Evolutionary conservation across 1,139 yeast species (phyloP).

Genomic region (Zygotorulaspora mrakii): DNA sequence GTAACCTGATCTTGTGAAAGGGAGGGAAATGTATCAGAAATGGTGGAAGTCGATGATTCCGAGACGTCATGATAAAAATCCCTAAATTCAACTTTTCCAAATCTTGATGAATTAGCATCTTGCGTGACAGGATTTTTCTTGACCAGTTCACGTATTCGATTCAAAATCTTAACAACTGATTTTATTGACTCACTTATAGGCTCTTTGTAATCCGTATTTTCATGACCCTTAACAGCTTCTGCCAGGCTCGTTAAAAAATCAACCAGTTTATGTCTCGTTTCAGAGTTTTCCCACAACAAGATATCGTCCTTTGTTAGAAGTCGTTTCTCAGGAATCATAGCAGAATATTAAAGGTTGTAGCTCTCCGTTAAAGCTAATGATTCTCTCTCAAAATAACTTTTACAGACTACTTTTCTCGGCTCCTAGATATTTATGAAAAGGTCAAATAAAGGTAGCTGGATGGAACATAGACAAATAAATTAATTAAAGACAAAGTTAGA

Average conservation of each 20-base stretch:
- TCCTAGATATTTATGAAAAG: too few species aligned
- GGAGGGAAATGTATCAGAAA: slow-evolving; percentile 24
- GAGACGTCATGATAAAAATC: slow-evolving; percentile 74
- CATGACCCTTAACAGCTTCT: slow-evolving; percentile 60
- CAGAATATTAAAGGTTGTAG: background rate
- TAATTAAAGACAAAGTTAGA: too few species aligned
- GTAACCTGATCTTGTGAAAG: slow-evolving; percentile 27
- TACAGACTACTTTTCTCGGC: too few species aligned
- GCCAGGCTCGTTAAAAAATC: slow-evolving; percentile 59
- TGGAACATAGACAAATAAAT: too few species aligned
- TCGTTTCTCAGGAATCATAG: slow-evolving; percentile 47
- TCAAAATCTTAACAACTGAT: slow-evolving; percentile 43
- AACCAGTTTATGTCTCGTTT: slow-evolving; percentile 49
- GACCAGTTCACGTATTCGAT: slow-evolving; percentile 45
- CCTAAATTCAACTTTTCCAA: slow-evolving; percentile 86
- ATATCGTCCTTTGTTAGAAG: slow-evolving; percentile 61
- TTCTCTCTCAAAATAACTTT: background rate
- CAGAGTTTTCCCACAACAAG: slow-evolving; percentile 55
- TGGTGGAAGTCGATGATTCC: slow-evolving; percentile 33
- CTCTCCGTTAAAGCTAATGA: background rate
- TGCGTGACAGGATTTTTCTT: slow-evolving; percentile 61
- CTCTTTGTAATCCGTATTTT: slow-evolving; percentile 46
- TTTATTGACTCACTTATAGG: slow-evolving; percentile 38
- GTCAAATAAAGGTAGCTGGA: too few species aligned
- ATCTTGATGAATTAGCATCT: slow-evolving; percentile 64